Percentiles rank a stretch among this genome's conserved stretches.
phyloP scores from a whole-genome alignment of 495 filamentous ascomycete species.

The Pyrenula aspistea region DNA sequence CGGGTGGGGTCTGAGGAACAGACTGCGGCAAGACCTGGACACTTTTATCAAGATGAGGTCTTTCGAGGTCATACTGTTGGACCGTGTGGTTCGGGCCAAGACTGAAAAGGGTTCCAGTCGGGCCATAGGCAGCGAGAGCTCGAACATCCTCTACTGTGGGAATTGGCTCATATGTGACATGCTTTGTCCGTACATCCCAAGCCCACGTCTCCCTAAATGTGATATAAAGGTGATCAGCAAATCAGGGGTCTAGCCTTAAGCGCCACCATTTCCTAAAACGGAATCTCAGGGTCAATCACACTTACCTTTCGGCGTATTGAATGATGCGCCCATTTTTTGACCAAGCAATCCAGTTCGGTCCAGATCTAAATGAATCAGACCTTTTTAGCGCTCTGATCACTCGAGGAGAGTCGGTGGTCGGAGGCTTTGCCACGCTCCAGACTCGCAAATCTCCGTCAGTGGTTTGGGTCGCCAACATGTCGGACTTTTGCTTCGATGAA shows the following conservation, averaged over 20 bases:
- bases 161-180: constrained; percentile 77
- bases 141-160: constrained; percentile 72
- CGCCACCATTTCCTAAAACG: not conserved
- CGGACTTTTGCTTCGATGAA: constrained; percentile 91
- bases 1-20: constrained; percentile 65
- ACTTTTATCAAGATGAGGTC: constrained; percentile 66
- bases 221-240: constrained; percentile 2
- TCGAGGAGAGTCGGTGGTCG: constrained; percentile 61
- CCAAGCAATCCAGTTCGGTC: constrained; percentile 94
- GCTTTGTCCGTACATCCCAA: constrained; percentile 96
- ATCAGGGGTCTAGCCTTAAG: not conserved
- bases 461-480: constrained; percentile 93
- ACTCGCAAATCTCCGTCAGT: constrained; percentile 86
- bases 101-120: constrained; percentile 85
- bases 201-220: constrained; percentile 68
- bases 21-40: constrained; percentile 70
- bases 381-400: constrained; percentile 81
- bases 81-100: constrained; percentile 76
- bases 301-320: constrained; percentile 86
- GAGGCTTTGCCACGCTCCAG: constrained; percentile 89
- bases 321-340: constrained; percentile 95
- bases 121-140: constrained; percentile 78
- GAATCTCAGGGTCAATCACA: constrained; percentile 7
- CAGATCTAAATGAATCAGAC: constrained; percentile 57
- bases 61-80: constrained; percentile 89